Percentiles rank a stretch among this genome's conserved stretches.
Conservation (phyloP, 2,329 filamentous ascomycete genomes). For the Colletotrichum spinosum region DNA sequence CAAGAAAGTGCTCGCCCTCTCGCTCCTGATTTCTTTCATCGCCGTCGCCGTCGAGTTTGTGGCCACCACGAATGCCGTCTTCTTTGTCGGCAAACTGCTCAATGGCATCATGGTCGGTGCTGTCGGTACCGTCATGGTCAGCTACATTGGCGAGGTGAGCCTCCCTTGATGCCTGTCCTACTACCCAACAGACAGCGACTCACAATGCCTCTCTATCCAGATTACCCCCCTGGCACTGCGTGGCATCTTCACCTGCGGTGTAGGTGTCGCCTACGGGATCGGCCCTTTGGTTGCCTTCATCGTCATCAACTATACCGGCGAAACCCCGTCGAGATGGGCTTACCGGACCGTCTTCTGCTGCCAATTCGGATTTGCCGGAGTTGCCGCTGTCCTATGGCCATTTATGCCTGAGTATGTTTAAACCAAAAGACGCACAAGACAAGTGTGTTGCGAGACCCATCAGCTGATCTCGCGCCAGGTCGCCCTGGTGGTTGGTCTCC, state of each 20-base stretch:
- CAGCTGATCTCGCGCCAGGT: conserved; percentile 24
- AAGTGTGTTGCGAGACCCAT: neutral
- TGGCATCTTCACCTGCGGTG: conserved; percentile 45
- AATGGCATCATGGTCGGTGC: conserved; percentile 52
- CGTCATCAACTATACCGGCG: conserved; percentile 47
- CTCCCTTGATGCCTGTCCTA: neutral
- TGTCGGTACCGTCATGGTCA: conserved; percentile 43
- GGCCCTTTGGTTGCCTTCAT: conserved; percentile 47
- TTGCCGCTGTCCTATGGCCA: conserved; percentile 45
- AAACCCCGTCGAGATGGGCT: conserved; percentile 45
- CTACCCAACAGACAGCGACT: neutral
- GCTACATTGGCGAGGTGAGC: conserved; percentile 47
- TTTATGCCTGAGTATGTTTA: conserved; percentile 54
- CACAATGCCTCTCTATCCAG: conserved; percentile 11
- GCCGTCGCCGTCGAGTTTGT: conserved; percentile 55
- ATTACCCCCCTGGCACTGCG: conserved; percentile 45
- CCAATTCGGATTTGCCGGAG: conserved; percentile 48
- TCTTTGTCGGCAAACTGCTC: conserved; percentile 55
- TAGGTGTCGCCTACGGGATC: conserved; percentile 46
- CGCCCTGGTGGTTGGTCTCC: conserved; percentile 55
- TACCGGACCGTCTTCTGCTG: conserved; percentile 49
- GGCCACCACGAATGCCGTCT: conserved; percentile 52
- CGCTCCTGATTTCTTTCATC: conserved; percentile 50
- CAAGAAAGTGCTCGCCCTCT: conserved; percentile 46
- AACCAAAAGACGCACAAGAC: neutral